Evolutionary conservation across 768 basidiomycete genomes (phyloP).

Genomic region (Mycena metata): DNA sequence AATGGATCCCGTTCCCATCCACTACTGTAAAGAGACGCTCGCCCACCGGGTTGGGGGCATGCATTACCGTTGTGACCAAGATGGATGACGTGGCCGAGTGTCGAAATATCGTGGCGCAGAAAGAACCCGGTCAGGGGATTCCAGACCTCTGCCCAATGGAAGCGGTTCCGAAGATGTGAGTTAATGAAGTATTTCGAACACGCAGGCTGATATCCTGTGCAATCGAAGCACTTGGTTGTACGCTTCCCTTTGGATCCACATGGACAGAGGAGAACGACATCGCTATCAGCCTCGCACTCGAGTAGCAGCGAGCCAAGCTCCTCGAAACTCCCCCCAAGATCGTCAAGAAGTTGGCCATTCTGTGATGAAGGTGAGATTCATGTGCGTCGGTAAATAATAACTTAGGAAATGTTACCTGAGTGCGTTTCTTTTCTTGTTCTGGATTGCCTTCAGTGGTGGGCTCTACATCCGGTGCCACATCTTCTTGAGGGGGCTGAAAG

Average conservation of each 20-base stretch:
- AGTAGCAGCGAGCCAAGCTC: background rate
- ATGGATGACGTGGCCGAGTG: conserved; percentile 31
- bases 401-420: background rate
- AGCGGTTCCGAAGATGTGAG: conserved; percentile 35
- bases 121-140: conserved; percentile 30
- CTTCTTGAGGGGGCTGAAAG: too few species aligned
- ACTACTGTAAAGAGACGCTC: conserved; percentile 38
- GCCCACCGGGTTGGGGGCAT: background rate
- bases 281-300: conserved; percentile 11
- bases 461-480: too few species aligned
- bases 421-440: background rate
- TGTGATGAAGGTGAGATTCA: background rate
- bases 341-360: conserved; percentile 22
- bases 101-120: conserved; percentile 41
- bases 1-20: conserved; percentile 46
- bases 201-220: background rate
- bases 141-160: conserved; percentile 48
- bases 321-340: conserved; percentile 14
- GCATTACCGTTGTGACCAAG: conserved; percentile 40
- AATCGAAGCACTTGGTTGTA: conserved; percentile 16
- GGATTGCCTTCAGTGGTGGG: too few species aligned
- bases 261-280: background rate
- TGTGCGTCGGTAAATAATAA: background rate
- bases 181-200: conserved; percentile 43
- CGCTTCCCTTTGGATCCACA: conserved; percentile 3